A percentile compares a stretch with the other conserved stretches of the same genome.
phyloP scores from a whole-genome alignment of 2,329 filamentous ascomycete genomes.

The Colletotrichum sp. region DNA sequence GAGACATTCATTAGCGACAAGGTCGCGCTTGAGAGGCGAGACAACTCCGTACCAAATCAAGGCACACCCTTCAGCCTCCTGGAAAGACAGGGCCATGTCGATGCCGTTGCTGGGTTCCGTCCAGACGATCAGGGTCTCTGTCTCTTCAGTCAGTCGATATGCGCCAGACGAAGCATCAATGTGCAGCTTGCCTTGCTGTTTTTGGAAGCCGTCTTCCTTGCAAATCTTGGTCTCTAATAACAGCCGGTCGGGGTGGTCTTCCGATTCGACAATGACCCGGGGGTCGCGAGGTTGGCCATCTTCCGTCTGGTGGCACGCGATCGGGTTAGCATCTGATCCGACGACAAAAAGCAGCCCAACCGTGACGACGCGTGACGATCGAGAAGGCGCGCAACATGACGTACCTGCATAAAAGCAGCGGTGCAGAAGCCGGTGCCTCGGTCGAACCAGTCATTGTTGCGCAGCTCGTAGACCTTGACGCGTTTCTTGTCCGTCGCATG shows the following conservation, averaged over 20 bases:
- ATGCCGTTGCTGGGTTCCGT: constrained; percentile 83
- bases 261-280: constrained; percentile 88
- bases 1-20: neutral
- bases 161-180: constrained; percentile 28
- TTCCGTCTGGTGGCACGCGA: constrained; percentile 48
- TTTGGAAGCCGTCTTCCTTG: constrained; percentile 96
- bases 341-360: neutral
- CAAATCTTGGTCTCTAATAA: constrained; percentile 88
- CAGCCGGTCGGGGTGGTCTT: constrained; percentile 84
- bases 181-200: constrained; percentile 81
- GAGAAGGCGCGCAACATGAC: constrained; percentile 34
- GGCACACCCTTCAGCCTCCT: constrained; percentile 93
- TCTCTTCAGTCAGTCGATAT: constrained; percentile 29
- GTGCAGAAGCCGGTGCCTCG: constrained; percentile 95
- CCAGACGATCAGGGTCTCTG: constrained; percentile 98
- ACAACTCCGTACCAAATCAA: constrained; percentile 76
- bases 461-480: constrained; percentile 99
- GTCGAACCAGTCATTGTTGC: constrained; percentile 99
- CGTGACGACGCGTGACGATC: neutral
- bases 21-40: neutral
- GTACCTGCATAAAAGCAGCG: constrained; percentile 75
- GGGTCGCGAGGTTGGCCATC: constrained; percentile 76
- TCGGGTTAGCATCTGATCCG: neutral
- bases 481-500: constrained; percentile 71
- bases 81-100: constrained; percentile 98